Base-by-base conservation (phyloP, 805 yeast genomes). In the Hanseniaspora mollemarum region DNA sequence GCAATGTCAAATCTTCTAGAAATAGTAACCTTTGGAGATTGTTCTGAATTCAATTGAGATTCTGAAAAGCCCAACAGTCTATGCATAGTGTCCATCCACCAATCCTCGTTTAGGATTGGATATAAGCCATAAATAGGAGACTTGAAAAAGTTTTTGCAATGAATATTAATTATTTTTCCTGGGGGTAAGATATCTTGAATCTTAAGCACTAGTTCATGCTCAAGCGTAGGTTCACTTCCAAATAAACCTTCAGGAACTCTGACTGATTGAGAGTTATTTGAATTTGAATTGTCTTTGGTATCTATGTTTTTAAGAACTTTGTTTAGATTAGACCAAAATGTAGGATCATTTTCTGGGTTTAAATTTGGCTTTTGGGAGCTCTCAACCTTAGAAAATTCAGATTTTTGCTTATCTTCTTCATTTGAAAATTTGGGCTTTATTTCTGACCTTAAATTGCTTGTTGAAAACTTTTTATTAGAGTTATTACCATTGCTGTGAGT, bases 1-100 rank as follows among this genome's bases (percentile, higher is more conserved):
- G 79, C 77, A 54, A 75, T 69, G 56, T 75, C 80, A 36, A 73
- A 57, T 57, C 74, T 65, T 54, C 65, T 70, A 33, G 67, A 69
- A 15, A 74, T 55, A 28, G 63, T 60, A 10, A 75, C 53, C 15
- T 55, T 55, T 7, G 73, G 56, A 21, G 54, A 58, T 10, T 42
- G 61, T 42, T 73, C 75, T 0, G 62, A 66, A 25, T 55, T 57
- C 26, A 59, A 58, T 15, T 60, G 62, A 10, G 45, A 19, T 25
- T 48, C 51, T n/a, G 51, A 48, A 33, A 48, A 48, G 4, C 51
- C 51, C n/a, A 48, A 10, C 12, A 48, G 35, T 40, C 51, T 48
- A 35, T 40, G 51, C 4, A 73, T 51, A 19, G 65, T 72, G 2
- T 53, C 54, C n/a, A 57, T 55, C 46, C 68, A 69, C 39, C 63